Evolutionary conservation across 2,329 filamentous ascomycete species (phyloP).

Genomic region (Exophiala bonariae): DNA sequence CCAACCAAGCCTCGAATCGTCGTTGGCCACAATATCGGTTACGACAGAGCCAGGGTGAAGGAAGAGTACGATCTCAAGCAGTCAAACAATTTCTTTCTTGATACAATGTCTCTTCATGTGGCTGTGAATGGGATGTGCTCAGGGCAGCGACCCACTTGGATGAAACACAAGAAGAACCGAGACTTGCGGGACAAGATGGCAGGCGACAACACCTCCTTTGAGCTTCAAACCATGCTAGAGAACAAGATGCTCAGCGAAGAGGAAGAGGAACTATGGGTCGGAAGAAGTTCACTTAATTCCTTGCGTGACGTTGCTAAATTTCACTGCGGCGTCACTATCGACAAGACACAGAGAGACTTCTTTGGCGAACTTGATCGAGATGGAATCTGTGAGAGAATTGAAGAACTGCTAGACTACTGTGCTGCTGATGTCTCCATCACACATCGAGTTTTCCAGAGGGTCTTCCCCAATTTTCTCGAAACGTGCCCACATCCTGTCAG

Average conservation of each 20-base stretch:
- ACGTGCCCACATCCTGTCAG: conserved; percentile 96
- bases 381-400: conserved; percentile 69
- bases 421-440: conserved; percentile 92
- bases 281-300: conserved; percentile 91
- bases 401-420: conserved; percentile 88
- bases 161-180: conserved; percentile 89
- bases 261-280: conserved; percentile 94
- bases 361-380: conserved; percentile 79
- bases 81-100: conserved; percentile 81
- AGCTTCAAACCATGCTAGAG: conserved; percentile 70
- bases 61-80: conserved; percentile 89
- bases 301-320: conserved; percentile 94
- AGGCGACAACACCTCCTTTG: conserved; percentile 67
- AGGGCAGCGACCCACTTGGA: conserved; percentile 91
- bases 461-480: conserved; percentile 85
- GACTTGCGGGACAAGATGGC: conserved; percentile 80
- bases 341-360: conserved; percentile 82
- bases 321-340: conserved; percentile 85
- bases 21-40: conserved; percentile 93
- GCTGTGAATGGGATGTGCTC: conserved; percentile 99
- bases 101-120: conserved; percentile 97
- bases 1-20: conserved; percentile 71
- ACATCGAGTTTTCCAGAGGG: conserved; percentile 88
- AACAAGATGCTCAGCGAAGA: conserved; percentile 70
- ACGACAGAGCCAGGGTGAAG: conserved; percentile 80